phyloP scores from a whole-genome alignment of 75 land plant genomes.

The Pseudotsuga menziesii region DNA sequence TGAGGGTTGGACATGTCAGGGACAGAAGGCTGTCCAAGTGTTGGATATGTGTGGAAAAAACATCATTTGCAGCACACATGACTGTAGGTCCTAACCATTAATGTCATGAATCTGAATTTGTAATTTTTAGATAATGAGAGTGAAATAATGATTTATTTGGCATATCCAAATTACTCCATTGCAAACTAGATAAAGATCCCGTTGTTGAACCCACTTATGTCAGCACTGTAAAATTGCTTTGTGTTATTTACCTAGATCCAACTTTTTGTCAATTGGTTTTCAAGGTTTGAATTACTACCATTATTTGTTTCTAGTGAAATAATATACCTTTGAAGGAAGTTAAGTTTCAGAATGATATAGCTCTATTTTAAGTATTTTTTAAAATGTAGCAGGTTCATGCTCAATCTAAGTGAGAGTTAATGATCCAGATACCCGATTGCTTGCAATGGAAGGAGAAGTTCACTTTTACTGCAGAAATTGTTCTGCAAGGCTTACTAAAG shows the following conservation, averaged over 20 bases:
- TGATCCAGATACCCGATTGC: constrained; percentile 45
- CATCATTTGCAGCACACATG: too few relatives aligned
- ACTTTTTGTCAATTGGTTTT: not conserved
- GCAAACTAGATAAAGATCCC: not conserved
- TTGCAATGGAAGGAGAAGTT: constrained; percentile 36
- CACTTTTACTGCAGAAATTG: constrained; percentile 69
- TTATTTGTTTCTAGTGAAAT: not conserved
- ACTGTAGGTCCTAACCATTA: not conserved
- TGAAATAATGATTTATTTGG: not conserved
- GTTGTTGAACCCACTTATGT: not conserved
- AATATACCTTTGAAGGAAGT: not conserved
- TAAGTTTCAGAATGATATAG: not conserved
- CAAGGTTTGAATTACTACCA: not conserved
- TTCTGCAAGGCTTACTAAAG: constrained; percentile 47
- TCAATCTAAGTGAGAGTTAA: constrained; percentile 1
- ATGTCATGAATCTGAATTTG: not conserved
- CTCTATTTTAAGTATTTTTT: not conserved
- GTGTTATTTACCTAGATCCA: not conserved
- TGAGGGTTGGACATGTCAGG: too few relatives aligned
- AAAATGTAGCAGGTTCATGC: not conserved
- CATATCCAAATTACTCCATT: not conserved
- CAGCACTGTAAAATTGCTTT: not conserved
- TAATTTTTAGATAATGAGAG: not conserved
- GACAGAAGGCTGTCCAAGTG: too few relatives aligned
- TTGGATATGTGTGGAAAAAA: too few relatives aligned